Conservation (phyloP, 2,329 filamentous ascomycete genomes). For the Trichoderma breve region DNA sequence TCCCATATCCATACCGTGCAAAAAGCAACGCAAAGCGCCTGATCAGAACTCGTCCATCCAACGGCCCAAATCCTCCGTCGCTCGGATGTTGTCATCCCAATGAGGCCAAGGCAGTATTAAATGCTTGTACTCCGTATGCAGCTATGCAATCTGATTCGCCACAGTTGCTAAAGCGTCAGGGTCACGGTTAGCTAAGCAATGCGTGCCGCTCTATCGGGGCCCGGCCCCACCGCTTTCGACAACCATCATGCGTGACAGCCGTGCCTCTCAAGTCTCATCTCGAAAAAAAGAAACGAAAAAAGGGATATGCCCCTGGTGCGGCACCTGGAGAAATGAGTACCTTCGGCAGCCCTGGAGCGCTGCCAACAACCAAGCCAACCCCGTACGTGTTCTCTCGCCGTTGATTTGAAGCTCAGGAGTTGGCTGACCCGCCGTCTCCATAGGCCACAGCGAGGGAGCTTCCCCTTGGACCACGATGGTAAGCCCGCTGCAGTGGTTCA, state of each 20-base stretch:
- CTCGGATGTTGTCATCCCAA: neutral
- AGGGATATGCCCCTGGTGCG: constrained; percentile 16
- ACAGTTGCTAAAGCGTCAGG: neutral
- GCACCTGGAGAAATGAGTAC: constrained; percentile 48
- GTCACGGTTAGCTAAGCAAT: constrained; percentile 8
- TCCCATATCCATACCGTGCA: neutral
- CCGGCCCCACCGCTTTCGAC: constrained; percentile 12
- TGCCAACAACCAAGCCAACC: constrained; percentile 63
- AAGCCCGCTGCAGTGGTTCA: constrained; percentile 23
- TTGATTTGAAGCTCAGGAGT: constrained; percentile 13
- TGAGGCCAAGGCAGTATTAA: neutral
- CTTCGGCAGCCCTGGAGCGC: constrained; percentile 70
- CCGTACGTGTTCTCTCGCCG: constrained; percentile 52
- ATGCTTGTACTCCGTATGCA: neutral
- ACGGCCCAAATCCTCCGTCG: neutral
- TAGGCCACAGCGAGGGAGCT: constrained; percentile 87
- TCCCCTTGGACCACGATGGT: constrained; percentile 92
- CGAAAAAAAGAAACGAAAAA: neutral
- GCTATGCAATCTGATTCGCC: constrained; percentile 13
- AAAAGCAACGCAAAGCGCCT: neutral
- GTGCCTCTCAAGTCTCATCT: neutral
- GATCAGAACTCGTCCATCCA: neutral
- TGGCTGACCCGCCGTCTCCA: constrained; percentile 15
- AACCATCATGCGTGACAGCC: constrained; percentile 9
- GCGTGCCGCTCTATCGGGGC: constrained; percentile 17